These are phyloP conservation scores for Fusarium hainanense DNA, from an alignment of 2,329 filamentous ascomycete species.

Conservation along the genomic window DNA sequence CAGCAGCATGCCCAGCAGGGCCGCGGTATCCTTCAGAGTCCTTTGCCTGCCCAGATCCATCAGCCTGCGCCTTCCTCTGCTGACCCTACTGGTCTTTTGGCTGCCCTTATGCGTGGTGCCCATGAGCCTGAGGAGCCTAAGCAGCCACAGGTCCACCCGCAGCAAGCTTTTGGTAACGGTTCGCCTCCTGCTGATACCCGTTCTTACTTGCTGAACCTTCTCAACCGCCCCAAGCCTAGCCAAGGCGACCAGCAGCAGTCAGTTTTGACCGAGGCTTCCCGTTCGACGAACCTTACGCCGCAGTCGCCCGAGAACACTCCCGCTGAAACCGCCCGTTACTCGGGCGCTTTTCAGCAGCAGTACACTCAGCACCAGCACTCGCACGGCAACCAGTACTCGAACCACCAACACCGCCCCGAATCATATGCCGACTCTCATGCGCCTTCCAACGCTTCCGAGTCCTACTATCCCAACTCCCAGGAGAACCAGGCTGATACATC, in stretches of 20 bases:
- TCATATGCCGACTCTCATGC: slow-evolving; percentile 43
- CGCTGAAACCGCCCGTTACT: slow-evolving; percentile 46
- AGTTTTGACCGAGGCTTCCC: slow-evolving; percentile 55
- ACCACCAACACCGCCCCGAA: slow-evolving; percentile 45
- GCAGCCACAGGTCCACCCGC: slow-evolving; percentile 40
- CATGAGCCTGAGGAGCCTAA: slow-evolving; percentile 60
- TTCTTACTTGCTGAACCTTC: slow-evolving; percentile 84
- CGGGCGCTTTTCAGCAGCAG: slow-evolving; percentile 48
- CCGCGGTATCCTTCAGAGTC: slow-evolving; percentile 36
- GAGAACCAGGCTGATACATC: slow-evolving; percentile 53
- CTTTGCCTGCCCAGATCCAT: slow-evolving; percentile 59
- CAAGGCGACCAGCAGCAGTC: slow-evolving; percentile 62
- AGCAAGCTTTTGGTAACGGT: slow-evolving; percentile 58
- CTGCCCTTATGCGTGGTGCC: slow-evolving; percentile 69
- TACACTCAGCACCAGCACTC: slow-evolving; percentile 39
- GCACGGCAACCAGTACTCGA: slow-evolving; percentile 40
- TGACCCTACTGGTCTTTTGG: slow-evolving; percentile 68
- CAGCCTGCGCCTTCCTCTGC: slow-evolving; percentile 67
- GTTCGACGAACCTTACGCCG: slow-evolving; percentile 58
- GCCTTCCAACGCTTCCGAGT: slow-evolving; percentile 42
- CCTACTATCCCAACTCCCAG: slow-evolving; percentile 48
- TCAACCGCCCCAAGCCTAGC: slow-evolving; percentile 80
- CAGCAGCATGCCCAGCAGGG: slow-evolving; percentile 45
- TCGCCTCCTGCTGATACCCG: slow-evolving; percentile 77
- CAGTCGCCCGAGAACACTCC: slow-evolving; percentile 53